Conservation (phyloP, 768 basidiomycete species). For the Naganishia antarctica region DNA sequence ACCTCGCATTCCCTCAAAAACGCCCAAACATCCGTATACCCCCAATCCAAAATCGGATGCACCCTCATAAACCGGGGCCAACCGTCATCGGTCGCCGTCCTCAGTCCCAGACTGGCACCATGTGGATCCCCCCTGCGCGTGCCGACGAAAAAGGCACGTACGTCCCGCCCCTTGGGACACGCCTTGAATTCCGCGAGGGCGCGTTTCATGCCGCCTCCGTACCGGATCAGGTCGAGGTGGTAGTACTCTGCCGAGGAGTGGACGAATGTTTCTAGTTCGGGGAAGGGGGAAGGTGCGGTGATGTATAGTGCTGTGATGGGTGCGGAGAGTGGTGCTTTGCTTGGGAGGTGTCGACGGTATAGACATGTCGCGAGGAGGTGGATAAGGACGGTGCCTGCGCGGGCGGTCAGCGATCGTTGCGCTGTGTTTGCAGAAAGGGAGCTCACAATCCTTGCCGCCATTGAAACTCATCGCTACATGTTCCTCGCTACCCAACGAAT, state of each 20-base stretch:
- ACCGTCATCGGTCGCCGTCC: slow-evolving; percentile 74
- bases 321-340: slow-evolving; percentile 43
- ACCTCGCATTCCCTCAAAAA: slow-evolving; percentile 71
- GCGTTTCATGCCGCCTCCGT: slow-evolving; percentile 63
- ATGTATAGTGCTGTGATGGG: slow-evolving; percentile 65
- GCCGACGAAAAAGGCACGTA: slow-evolving; percentile 80
- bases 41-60: slow-evolving; percentile 95
- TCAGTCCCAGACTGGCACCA: slow-evolving; percentile 69
- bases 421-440: background rate
- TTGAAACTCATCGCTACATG: slow-evolving; percentile 88
- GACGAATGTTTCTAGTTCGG: slow-evolving; percentile 77
- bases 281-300: slow-evolving; percentile 81
- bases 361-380: slow-evolving; percentile 78
- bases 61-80: slow-evolving; percentile 89
- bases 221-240: slow-evolving; percentile 67
- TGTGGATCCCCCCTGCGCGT: slow-evolving; percentile 87
- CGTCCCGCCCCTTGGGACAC: slow-evolving; percentile 49
- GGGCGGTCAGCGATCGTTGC: background rate
- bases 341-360: slow-evolving; percentile 40
- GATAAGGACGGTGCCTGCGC: slow-evolving; percentile 82
- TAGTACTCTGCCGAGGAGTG: slow-evolving; percentile 60
- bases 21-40: slow-evolving; percentile 80
- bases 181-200: slow-evolving; percentile 71
- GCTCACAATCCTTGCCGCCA: slow-evolving; percentile 91
- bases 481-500: slow-evolving; percentile 54